Evolutionary conservation across 2,329 filamentous ascomycete species (phyloP), one percentile per base, ranked within the genome.

Genomic region (Botrytis sinoallii): DNA sequence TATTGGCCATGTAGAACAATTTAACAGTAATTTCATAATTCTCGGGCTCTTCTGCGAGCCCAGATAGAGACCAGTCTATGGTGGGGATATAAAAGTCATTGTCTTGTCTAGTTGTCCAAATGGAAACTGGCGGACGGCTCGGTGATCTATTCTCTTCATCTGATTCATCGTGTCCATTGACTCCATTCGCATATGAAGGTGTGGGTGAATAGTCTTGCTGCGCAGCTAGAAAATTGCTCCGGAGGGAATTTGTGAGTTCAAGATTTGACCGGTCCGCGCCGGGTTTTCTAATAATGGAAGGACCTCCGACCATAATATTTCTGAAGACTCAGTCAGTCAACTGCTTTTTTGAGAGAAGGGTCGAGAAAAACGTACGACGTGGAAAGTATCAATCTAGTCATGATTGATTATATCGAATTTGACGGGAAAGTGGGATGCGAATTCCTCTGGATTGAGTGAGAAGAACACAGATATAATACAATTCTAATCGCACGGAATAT

Each of bases 11-110:
- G 83, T 96, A 97, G 85, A 99, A 99, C 35, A 99, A 84, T 84
- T 99, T 99, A 75, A 96, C 91, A 0, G 95, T 98, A 80, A 98
- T 94, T 81, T 98, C 94, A 85, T 99, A 99, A 78, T 94, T 91
- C 74, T 88, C 86, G 40, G 92, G 86, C 78, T 97, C 94, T 81
- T 99, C 96, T 46, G 89, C 86, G 64, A 99, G 85, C 0, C 92
- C 92, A 6, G 89, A 89, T 44, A 88, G 84, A 20, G 88, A 85
- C 86, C 92, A 93, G 82, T 94, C 89, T 81, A 95, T 89, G 59
- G 91, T 88, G 65, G 95, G 95, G 59, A 98, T 88, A 81, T 92
- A 95, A 64, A 95, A 86, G 8, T 86, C 86, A 67, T 85, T 85
- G 59, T 85, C 86, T 64, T 90, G 86, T 70, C 85, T 85, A 74